These are phyloP conservation scores for Dendrostoma leiphaemia DNA, from an alignment of 2,329 filamentous ascomycete species.

Conservation along the genomic window DNA sequence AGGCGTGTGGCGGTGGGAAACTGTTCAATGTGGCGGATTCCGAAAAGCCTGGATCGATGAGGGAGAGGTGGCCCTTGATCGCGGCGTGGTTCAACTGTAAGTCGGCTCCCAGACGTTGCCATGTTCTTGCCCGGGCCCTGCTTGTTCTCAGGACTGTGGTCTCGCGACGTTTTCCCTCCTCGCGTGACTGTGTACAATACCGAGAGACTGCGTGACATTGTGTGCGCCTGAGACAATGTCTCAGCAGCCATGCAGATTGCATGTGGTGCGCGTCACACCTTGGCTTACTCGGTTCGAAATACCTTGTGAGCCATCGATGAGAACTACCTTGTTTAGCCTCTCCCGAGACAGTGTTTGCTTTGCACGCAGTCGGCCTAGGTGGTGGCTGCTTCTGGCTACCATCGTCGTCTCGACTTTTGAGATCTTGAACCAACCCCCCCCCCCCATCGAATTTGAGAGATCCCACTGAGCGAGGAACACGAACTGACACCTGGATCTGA, in stretches of 20 bases:
- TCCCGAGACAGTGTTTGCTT: slow-evolving; percentile 13
- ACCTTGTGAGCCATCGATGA: slow-evolving; percentile 6
- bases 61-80: slow-evolving; percentile 30
- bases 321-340: not conserved
- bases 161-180: not conserved
- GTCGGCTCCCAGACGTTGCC: slow-evolving; percentile 23
- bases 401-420: not conserved
- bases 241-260: slow-evolving; percentile 2
- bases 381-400: not conserved
- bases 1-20: slow-evolving; percentile 25
- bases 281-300: slow-evolving; percentile 10
- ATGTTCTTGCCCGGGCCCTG: not conserved
- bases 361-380: not conserved
- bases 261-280: not conserved
- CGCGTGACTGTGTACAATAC: not conserved
- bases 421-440: not conserved
- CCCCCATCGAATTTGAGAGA: too few relatives aligned
- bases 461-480: not conserved
- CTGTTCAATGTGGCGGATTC: slow-evolving; percentile 33
- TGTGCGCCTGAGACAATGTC: not conserved
- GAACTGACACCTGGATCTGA: not conserved
- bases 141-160: not conserved
- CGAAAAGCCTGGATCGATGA: slow-evolving; percentile 25
- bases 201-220: not conserved
- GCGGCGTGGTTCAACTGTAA: slow-evolving; percentile 31